These are phyloP conservation scores for Andrographis paniculata DNA, from an alignment of 305 asterid species.

Conservation along the genomic window DNA sequence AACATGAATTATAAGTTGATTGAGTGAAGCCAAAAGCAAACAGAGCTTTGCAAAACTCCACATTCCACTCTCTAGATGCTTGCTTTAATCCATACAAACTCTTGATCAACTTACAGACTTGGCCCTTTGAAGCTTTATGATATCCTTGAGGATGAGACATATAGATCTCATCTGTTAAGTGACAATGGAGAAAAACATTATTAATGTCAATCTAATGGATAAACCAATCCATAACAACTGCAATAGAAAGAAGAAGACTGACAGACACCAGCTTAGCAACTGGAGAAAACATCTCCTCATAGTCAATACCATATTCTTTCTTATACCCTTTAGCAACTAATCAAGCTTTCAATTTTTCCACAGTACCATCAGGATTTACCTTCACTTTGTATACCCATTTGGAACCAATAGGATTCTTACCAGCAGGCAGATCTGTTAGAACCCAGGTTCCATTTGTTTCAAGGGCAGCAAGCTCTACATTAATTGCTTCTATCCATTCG, in stretches of 20 bases:
- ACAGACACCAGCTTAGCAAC: background rate
- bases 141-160: background rate
- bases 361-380: background rate
- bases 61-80: no score
- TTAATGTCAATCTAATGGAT: background rate
- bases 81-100: no score
- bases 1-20: no score
- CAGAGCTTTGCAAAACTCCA: no score
- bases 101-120: no score
- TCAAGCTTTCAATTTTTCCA: background rate
- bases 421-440: background rate
- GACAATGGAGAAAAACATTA: slow-evolving; percentile 1
- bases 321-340: background rate
- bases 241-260: background rate
- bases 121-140: no score
- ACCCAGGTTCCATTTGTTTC: background rate
- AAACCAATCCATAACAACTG: background rate
- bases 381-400: slow-evolving; percentile 1
- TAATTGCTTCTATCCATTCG: background rate
- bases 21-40: no score
- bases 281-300: background rate
- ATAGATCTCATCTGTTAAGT: background rate
- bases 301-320: background rate
- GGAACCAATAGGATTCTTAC: background rate
- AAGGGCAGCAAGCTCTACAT: background rate